Evolutionary conservation across 2,329 filamentous ascomycete genomes (phyloP).

Genomic region (Fusarium chlamydosporum): DNA sequence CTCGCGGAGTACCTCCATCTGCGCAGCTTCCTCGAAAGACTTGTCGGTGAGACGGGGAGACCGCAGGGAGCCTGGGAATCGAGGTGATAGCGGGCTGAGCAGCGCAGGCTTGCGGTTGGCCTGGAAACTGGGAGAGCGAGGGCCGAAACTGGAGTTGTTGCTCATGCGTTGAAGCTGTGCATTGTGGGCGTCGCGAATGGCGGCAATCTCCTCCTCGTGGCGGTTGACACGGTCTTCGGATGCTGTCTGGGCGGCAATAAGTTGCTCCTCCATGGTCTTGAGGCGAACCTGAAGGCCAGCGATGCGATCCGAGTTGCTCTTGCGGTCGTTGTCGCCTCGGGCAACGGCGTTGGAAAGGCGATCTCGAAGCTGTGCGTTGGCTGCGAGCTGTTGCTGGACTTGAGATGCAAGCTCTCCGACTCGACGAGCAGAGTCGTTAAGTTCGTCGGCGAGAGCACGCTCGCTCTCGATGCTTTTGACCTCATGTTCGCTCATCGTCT

Average conservation of each 20-base stretch:
- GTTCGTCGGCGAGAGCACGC: constrained; percentile 75
- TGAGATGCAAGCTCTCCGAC: constrained; percentile 85
- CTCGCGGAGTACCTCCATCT: constrained; percentile 81
- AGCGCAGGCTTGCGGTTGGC: constrained; percentile 54
- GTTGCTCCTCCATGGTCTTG: constrained; percentile 84
- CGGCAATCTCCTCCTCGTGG: constrained; percentile 87
- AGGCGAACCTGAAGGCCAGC: constrained; percentile 86
- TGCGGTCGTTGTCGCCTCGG: constrained; percentile 87
- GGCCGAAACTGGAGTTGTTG: constrained; percentile 55
- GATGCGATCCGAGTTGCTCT: constrained; percentile 83
- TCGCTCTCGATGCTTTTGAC: constrained; percentile 71
- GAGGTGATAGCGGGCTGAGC: constrained; percentile 56
- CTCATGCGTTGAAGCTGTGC: constrained; percentile 82
- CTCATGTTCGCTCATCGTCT: constrained; percentile 69
- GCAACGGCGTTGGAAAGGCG: constrained; percentile 84
- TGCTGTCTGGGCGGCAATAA: constrained; percentile 84
- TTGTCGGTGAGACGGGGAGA: constrained; percentile 68
- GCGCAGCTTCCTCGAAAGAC: constrained; percentile 78
- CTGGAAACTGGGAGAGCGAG: constrained; percentile 53
- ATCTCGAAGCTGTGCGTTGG: constrained; percentile 80
- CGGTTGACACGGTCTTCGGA: constrained; percentile 86
- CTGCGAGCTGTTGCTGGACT: constrained; percentile 83
- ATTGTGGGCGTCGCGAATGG: constrained; percentile 82
- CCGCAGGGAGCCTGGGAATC: constrained; percentile 57
- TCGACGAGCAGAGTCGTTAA: constrained; percentile 79